Percentiles rank a stretch among this genome's conserved stretches.
These are phyloP conservation scores for Oxytropis ochrocephala DNA, from an alignment of 306 rosid genomes.

Conservation along the genomic window DNA sequence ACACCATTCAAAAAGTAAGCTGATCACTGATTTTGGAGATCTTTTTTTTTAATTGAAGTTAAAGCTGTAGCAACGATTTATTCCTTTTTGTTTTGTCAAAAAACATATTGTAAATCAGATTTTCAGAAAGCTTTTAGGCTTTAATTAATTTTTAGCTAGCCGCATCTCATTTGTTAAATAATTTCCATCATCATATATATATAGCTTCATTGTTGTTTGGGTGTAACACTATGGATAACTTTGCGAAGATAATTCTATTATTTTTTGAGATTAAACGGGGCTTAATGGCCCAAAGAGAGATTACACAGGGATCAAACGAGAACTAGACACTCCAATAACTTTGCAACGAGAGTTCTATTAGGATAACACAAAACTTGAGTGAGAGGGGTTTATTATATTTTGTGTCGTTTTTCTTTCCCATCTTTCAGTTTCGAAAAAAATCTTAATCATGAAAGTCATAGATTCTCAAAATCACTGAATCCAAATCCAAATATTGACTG, in stretches of 20 bases:
- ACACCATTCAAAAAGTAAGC: constrained; percentile 21
- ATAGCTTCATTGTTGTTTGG: background rate
- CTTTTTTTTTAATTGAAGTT: background rate
- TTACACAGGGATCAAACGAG: no score
- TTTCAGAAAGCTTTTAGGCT: constrained; percentile 11
- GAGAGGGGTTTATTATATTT: no score
- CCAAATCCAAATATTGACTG: no score
- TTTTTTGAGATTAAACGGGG: no score
- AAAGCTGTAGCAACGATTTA: constrained; percentile 15
- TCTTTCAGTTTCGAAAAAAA: no score
- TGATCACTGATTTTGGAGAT: constrained; percentile 29
- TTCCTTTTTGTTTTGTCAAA: background rate
- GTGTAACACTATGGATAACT: background rate
- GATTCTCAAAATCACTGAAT: no score
- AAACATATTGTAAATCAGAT: constrained; percentile 39
- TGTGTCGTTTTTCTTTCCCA: no score
- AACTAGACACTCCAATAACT: no score
- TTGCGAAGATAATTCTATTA: no score
- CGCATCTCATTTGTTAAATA: constrained; percentile 4
- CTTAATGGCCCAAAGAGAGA: no score
- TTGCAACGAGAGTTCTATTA: background rate
- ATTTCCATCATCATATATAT: background rate
- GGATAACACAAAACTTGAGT: background rate
- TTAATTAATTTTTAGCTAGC: constrained; percentile 6
- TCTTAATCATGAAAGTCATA: no score